Conservation (phyloP, 805 yeast species). For the Teunomyces kruisii region DNA sequence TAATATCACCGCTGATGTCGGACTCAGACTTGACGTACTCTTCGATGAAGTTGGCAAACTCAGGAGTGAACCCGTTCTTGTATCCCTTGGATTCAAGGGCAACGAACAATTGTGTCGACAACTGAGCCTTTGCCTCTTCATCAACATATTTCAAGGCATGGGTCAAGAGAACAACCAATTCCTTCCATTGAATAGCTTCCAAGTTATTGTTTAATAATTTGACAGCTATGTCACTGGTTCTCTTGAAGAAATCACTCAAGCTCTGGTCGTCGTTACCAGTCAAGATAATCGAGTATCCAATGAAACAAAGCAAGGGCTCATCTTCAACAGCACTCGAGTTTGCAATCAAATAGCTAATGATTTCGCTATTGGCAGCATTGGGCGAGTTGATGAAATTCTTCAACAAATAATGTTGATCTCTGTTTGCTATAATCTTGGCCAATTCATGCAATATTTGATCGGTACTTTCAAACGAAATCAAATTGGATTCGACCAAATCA, state of each 20-base stretch:
- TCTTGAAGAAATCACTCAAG: constrained; percentile 9
- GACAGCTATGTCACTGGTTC: constrained; percentile 14
- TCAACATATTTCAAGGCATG: constrained; percentile 9
- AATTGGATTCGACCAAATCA: constrained; percentile 9
- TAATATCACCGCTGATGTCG: constrained; percentile 19
- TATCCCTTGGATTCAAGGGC: constrained; percentile 17
- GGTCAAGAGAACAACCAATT: constrained; percentile 17
- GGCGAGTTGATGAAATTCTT: constrained; percentile 14
- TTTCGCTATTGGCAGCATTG: constrained; percentile 1
- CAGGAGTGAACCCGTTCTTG: constrained; percentile 29
- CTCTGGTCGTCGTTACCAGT: not conserved
- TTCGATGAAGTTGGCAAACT: constrained; percentile 28
- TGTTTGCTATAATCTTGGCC: constrained; percentile 6
- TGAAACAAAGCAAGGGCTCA: constrained; percentile 15
- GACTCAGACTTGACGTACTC: constrained; percentile 24
- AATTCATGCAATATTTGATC: constrained; percentile 6
- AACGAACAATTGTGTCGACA: constrained; percentile 21
- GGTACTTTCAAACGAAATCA: constrained; percentile 8
- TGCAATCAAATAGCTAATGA: constrained; percentile 10
- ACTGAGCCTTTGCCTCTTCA: constrained; percentile 8
- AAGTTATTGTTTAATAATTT: constrained; percentile 4
- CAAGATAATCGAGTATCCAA: constrained; percentile 18
- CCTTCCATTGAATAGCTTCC: constrained; percentile 14
- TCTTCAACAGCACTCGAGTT: constrained; percentile 11
- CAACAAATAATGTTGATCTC: constrained; percentile 12